Evolutionary conservation across 2,329 filamentous ascomycete genomes (phyloP), one percentile per base, ranked within the genome.

Genomic region (Penicillium verrucosum): DNA sequence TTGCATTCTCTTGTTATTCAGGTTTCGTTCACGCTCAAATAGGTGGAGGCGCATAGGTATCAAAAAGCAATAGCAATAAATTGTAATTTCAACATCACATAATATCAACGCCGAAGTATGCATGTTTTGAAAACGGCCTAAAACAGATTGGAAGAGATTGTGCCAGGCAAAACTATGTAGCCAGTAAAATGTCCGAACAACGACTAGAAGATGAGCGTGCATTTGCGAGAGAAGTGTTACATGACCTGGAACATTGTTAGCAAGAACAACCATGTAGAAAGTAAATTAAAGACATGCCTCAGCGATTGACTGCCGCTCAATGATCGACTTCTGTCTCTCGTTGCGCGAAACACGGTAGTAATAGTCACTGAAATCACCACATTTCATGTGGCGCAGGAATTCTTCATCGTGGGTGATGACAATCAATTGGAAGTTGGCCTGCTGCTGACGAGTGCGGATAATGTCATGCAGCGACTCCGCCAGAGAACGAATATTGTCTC

Each of bases 331-430:
- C 77, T 97, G 92, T 66, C 84, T 85, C 65, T 89, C 85, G 70
- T 96, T 89, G 50, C 94, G 82, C 60, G 84, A 88, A 11, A 99
- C 89, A 5, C 92, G 85, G 76, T 89, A 97, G 73, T 97, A 99
- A 62, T 88, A 86, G 74, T 97, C 94, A 62, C 89, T 90, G 70
- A 96, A 97, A 65, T 99, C 93, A 25, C 86, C 88, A 73, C 92
- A 96, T 65, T 92, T 87, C 94, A 99, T 99, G 69, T 92, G 86
- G 53, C 89, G 84, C 70, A 99, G 71, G 68, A 99, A 99, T 69
- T 96, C 91, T 77, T 97, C 95, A 76, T 99, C 94, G 80, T 99
- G 94, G 5, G 94, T 99, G 73, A 99, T 99, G 69, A 99, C 90
- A 70, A 99, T 94, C 54, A 99, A 85, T 79, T 99, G 95, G 75